These are phyloP conservation scores for Podospora pseudocomata DNA, from an alignment of 495 filamentous ascomycete species.

Conservation along the genomic window DNA sequence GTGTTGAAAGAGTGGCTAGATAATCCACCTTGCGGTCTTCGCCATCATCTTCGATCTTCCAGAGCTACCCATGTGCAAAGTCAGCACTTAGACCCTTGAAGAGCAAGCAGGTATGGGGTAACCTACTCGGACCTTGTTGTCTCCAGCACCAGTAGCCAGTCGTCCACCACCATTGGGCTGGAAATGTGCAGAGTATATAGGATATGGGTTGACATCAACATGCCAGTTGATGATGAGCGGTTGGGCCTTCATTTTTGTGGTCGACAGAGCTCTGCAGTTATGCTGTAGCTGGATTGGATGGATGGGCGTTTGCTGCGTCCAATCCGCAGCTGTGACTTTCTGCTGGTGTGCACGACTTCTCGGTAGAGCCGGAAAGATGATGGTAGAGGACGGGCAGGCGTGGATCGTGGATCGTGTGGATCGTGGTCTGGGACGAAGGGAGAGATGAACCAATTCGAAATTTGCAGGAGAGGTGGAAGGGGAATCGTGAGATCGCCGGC, in stretches of 20 bases:
- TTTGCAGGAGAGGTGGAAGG: background rate
- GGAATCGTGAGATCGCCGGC: background rate
- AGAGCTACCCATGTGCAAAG: conserved; percentile 55
- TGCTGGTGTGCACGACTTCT: background rate
- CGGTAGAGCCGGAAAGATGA: background rate
- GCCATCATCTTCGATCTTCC: conserved; percentile 83
- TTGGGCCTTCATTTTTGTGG: conserved; percentile 75
- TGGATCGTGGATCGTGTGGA: background rate
- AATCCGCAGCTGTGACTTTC: background rate
- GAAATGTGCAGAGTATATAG: conserved; percentile 95
- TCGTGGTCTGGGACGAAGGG: background rate
- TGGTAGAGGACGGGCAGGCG: background rate
- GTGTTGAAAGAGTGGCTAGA: conserved; percentile 83
- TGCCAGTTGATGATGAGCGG: conserved; percentile 95
- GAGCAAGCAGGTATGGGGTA: background rate
- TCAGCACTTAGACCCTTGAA: background rate
- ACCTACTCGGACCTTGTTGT: conserved; percentile 92
- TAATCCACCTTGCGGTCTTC: conserved; percentile 87
- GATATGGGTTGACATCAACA: conserved; percentile 79
- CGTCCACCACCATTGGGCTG: conserved; percentile 90
- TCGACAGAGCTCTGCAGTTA: background rate
- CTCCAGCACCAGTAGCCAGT: conserved; percentile 89
- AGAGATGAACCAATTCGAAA: background rate
- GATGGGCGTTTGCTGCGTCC: background rate
- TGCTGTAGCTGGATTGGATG: conserved; percentile 1